Conservation (phyloP, 495 filamentous ascomycete genomes). For the Friedmanniomyces endolithicus region DNA sequence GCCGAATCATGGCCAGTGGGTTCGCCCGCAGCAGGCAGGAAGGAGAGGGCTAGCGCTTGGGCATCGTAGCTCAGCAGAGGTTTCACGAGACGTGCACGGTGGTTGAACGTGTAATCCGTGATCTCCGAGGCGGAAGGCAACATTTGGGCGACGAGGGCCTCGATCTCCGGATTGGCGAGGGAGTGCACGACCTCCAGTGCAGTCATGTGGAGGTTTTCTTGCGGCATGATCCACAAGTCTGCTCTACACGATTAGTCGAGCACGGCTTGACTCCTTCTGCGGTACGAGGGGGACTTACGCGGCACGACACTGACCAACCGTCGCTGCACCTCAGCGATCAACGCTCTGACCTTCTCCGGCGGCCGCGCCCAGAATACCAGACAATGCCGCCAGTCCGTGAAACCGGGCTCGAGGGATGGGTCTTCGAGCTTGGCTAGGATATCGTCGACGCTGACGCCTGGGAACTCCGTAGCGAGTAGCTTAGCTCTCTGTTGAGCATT, state of each 20-base stretch:
- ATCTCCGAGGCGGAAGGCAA: constrained; percentile 38
- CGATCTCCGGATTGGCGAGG: constrained; percentile 48
- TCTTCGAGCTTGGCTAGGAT: constrained; percentile 55
- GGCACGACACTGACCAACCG: constrained; percentile 50
- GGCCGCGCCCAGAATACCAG: constrained; percentile 82
- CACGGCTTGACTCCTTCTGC: background rate
- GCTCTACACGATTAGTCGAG: background rate
- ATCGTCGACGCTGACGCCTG: constrained; percentile 59
- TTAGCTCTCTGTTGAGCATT: constrained; percentile 58
- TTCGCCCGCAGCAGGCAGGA: constrained; percentile 62
- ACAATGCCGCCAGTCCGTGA: constrained; percentile 63
- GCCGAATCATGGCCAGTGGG: constrained; percentile 13
- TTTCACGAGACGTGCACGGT: constrained; percentile 62
- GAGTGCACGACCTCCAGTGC: constrained; percentile 70
- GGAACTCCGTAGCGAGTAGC: constrained; percentile 55
- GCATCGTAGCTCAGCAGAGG: constrained; percentile 76
- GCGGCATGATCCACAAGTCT: constrained; percentile 81
- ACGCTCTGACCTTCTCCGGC: constrained; percentile 49
- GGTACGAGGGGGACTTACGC: constrained; percentile 37
- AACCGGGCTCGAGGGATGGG: constrained; percentile 47
- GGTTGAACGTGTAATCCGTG: constrained; percentile 47
- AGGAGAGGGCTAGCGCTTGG: constrained; percentile 71
- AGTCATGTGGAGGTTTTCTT: constrained; percentile 68
- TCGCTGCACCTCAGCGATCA: constrained; percentile 57
- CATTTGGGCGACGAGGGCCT: constrained; percentile 43